Base-by-base conservation (phyloP, 805 yeast species). In the Kurtzmaniella cleridarum region DNA sequence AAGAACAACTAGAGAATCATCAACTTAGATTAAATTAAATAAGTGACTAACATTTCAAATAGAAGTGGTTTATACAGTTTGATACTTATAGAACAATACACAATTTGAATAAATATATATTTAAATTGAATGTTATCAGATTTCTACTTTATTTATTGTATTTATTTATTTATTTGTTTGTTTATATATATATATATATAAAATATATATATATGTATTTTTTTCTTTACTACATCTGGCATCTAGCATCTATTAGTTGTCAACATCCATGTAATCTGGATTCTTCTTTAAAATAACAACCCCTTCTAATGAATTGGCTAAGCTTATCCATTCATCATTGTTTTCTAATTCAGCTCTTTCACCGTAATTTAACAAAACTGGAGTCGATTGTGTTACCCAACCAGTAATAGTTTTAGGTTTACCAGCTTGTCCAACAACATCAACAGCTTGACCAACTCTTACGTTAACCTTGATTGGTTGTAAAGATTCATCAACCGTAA, bases 381-480 rank as follows among this genome's bases (percentile, higher is more conserved):
- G 99, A 0, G 99, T 93, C 4, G 93, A 85, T 56, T 93, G 98
- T 1, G 99, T 93, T 15, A 93, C 98, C 98, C 98, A 93, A 28
- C 99, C 99, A 3, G 99, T 93, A 35, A 93, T 93, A 10, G 97
- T 90, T 72, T 93, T 93, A 35, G 98, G 99, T 52, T 87, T 88
- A 68, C 99, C 99, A 0, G 98, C 99, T 62, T 91, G 98, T 27
- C 98, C 99, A 45, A 93, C 98, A 30, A 90, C 88, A 59, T 93
- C 98, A 23, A 93, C 98, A 5, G 98, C 98, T 66, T 91, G 97
- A 46, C 99, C 99, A 24, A 93, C 98, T 57, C 99, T 78, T 8
- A 93, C 98, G 49, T 88, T 91, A 8, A 93, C 98, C 70, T 91
- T 91, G 45, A 93, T 67, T 28, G 96, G 96, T 50, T 89, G 79